Percentiles rank a stretch among this genome's conserved stretches.
These are phyloP conservation scores for Fusarium sp. DNA, from an alignment of 2,329 filamentous ascomycete genomes.

Conservation along the genomic window DNA sequence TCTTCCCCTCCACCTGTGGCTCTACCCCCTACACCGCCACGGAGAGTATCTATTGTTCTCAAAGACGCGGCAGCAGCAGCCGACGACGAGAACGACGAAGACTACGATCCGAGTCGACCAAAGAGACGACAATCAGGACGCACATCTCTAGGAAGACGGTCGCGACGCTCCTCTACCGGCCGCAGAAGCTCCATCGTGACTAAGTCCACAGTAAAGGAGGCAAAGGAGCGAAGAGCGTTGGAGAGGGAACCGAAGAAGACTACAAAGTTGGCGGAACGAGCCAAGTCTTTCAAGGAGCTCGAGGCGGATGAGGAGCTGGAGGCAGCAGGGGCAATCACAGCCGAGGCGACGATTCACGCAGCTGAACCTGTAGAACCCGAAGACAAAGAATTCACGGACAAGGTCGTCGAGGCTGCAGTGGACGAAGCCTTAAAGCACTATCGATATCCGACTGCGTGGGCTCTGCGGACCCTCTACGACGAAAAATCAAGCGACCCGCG, in stretches of 20 bases:
- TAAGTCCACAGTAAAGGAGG: slow-evolving; percentile 31
- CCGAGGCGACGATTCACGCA: slow-evolving; percentile 29
- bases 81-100: slow-evolving; percentile 52
- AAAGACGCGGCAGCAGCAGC: slow-evolving; percentile 44
- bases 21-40: slow-evolving; percentile 40
- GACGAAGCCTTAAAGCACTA: slow-evolving; percentile 64
- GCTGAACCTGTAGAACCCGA: slow-evolving; percentile 37
- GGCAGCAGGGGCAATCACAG: slow-evolving; percentile 5
- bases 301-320: slow-evolving; percentile 18
- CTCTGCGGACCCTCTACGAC: slow-evolving; percentile 67
- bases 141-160: slow-evolving; percentile 43
- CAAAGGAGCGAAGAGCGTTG: slow-evolving; percentile 19
- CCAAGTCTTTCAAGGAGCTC: slow-evolving; percentile 12
- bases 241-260: slow-evolving; percentile 17
- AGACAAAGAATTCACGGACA: slow-evolving; percentile 57
- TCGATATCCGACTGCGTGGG: slow-evolving; percentile 69
- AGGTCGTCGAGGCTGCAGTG: slow-evolving; percentile 65
- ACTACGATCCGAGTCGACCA: slow-evolving; percentile 53
- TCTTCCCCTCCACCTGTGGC: slow-evolving; percentile 35
- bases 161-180: slow-evolving; percentile 36
- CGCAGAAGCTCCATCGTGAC: slow-evolving; percentile 36
- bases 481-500: slow-evolving; percentile 59
- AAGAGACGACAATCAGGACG: slow-evolving; percentile 47
- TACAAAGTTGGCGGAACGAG: background rate
- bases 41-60: slow-evolving; percentile 36